These are phyloP conservation scores for Elaeagnus macrophylla DNA, from an alignment of 306 rosid genomes.

Conservation along the genomic window DNA sequence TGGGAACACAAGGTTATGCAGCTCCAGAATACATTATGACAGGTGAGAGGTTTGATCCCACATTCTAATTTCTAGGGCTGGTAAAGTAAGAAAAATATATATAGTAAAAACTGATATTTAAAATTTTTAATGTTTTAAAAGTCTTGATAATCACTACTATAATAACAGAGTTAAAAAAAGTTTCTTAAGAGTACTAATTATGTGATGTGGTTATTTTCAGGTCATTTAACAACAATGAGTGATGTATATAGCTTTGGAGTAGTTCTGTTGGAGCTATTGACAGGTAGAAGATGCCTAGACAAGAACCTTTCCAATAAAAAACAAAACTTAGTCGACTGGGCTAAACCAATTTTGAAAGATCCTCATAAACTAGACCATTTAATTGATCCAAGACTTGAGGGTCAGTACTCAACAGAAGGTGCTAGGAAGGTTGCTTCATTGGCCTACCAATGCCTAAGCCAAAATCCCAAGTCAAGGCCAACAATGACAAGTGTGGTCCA, in stretches of 20 bases:
- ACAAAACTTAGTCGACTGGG: constrained; percentile 78
- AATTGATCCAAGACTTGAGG: constrained; percentile 76
- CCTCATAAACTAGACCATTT: constrained; percentile 49
- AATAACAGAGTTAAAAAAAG: no score
- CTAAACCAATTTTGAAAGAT: constrained; percentile 62
- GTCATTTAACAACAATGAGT: constrained; percentile 74
- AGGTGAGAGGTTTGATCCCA: constrained; percentile 31
- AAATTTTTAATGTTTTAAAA: no score
- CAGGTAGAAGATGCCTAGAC: constrained; percentile 65
- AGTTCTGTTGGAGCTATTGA: constrained; percentile 71
- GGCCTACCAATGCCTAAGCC: constrained; percentile 68
- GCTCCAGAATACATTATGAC: constrained; percentile 84
- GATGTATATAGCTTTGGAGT: constrained; percentile 85
- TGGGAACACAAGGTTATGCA: constrained; percentile 95
- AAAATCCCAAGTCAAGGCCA: constrained; percentile 60
- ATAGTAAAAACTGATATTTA: no score
- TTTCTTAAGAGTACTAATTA: not conserved
- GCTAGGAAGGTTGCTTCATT: constrained; percentile 50
- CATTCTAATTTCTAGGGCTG: no score
- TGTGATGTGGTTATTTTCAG: constrained; percentile 21
- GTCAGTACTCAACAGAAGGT: constrained; percentile 64
- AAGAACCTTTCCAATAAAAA: constrained; percentile 51
- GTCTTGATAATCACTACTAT: no score
- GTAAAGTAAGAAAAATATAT: no score
- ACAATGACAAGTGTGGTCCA: constrained; percentile 66